Conservation (phyloP, 495 filamentous ascomycete genomes). For the Penicillium pulvis region DNA sequence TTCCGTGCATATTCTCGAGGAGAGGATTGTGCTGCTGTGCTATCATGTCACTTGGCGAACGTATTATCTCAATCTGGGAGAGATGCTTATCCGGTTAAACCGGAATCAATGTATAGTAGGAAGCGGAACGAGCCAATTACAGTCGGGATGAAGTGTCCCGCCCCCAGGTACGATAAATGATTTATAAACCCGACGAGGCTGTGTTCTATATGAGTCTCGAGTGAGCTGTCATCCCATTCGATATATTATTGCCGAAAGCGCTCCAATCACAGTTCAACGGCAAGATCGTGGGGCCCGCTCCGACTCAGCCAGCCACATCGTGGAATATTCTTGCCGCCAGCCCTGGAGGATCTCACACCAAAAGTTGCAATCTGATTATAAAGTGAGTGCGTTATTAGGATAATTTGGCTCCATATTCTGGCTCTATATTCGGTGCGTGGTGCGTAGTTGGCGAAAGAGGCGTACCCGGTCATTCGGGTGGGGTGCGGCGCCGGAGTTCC, state of each 20-base stretch:
- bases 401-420: too few relatives aligned
- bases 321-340: too few relatives aligned
- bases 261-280: background rate
- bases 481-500: background rate
- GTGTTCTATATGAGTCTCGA: too few relatives aligned
- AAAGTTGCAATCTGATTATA: background rate
- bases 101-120: background rate
- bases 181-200: background rate
- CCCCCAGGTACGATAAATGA: background rate
- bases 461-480: too few relatives aligned
- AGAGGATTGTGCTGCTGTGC: background rate
- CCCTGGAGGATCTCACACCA: too few relatives aligned
- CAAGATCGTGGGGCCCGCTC: background rate
- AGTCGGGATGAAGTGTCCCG: background rate
- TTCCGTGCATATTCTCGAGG: constrained; percentile 2
- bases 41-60: background rate
- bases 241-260: background rate
- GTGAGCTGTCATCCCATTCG: background rate
- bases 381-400: background rate
- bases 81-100: background rate
- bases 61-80: background rate
- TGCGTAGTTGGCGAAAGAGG: too few relatives aligned
- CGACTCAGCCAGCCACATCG: background rate
- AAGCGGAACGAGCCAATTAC: background rate
- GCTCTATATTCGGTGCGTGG: too few relatives aligned